phyloP scores from a whole-genome alignment of 2,329 filamentous ascomycete genomes.

The Monascus ruber region DNA sequence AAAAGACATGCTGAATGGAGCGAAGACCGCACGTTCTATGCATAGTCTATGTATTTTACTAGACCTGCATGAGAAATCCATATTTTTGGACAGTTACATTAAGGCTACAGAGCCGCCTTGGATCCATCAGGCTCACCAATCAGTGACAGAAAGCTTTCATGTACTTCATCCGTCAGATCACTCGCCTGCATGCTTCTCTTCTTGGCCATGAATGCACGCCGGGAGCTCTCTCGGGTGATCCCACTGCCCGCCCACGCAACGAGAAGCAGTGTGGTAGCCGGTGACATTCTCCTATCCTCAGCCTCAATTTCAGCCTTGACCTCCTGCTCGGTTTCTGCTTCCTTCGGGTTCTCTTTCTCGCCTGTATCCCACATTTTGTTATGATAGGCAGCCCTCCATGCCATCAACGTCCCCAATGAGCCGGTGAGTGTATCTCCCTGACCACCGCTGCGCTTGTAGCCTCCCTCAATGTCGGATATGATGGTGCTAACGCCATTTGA shows the following conservation, averaged over 20 bases:
- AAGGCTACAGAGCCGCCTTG: slow-evolving; percentile 21
- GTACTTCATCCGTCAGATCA: slow-evolving; percentile 84
- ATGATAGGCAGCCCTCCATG: slow-evolving; percentile 77
- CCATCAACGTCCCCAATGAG: slow-evolving; percentile 74
- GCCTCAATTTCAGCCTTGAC: slow-evolving; percentile 31
- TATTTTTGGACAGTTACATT: not conserved
- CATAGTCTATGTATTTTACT: too few species aligned
- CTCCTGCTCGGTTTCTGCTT: slow-evolving; percentile 27
- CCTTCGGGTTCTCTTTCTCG: slow-evolving; percentile 20
- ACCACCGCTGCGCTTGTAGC: slow-evolving; percentile 79
- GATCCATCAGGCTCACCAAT: slow-evolving; percentile 58
- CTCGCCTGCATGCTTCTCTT: slow-evolving; percentile 84
- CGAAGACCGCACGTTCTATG: not conserved
- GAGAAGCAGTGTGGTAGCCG: slow-evolving; percentile 53
- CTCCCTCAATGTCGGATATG: slow-evolving; percentile 65
- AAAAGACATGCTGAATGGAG: not conserved
- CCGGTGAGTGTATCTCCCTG: slow-evolving; percentile 95
- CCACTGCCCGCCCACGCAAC: slow-evolving; percentile 78
- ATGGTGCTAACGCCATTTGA: slow-evolving; percentile 68
- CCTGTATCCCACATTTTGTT: slow-evolving; percentile 62
- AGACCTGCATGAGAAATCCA: not conserved
- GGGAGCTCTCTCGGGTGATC: slow-evolving; percentile 82
- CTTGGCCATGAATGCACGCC: slow-evolving; percentile 72
- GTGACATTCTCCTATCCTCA: slow-evolving; percentile 44
- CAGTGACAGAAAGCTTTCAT: slow-evolving; percentile 65